Evolutionary conservation across 2,329 filamentous ascomycete genomes (phyloP).

Genomic region (Pseudomassariella vexata): DNA sequence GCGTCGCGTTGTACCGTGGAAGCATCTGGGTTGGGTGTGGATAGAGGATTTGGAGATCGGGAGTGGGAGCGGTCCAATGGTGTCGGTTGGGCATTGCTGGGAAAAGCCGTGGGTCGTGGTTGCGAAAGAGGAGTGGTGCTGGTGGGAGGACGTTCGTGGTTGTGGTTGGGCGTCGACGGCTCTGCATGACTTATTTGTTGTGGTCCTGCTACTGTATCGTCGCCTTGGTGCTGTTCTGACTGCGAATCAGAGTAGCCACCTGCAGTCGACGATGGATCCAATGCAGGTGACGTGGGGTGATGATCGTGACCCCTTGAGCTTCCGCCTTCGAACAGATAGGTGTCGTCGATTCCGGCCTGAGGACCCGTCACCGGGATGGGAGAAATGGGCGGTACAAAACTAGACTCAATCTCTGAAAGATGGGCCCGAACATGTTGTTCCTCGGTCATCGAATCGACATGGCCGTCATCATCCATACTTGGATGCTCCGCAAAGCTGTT

Average conservation of each 20-base stretch:
- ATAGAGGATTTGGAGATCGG: slow-evolving; percentile 2
- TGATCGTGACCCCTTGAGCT: slow-evolving; percentile 23
- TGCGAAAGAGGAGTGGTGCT: slow-evolving; percentile 9
- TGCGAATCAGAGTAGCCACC: too few species aligned
- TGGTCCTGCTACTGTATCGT: too few species aligned
- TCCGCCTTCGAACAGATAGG: slow-evolving; percentile 52
- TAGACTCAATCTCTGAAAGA: slow-evolving; percentile 60
- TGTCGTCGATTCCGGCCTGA: slow-evolving; percentile 48
- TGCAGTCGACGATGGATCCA: slow-evolving; percentile 3
- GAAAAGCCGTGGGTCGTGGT: slow-evolving; percentile 1
- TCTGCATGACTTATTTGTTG: too few species aligned
- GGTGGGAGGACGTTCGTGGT: slow-evolving; percentile 2
- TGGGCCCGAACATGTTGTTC: slow-evolving; percentile 47
- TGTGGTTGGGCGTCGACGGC: slow-evolving; percentile 5
- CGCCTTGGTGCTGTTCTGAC: too few species aligned
- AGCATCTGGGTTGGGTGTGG: slow-evolving; percentile 8
- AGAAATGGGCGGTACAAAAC: slow-evolving; percentile 54
- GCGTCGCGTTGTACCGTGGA: slow-evolving; percentile 6
- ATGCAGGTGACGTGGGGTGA: slow-evolving; percentile 6
- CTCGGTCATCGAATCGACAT: slow-evolving; percentile 46
- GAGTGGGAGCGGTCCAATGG: too few species aligned
- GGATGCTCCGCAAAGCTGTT: slow-evolving; percentile 24
- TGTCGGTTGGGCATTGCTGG: slow-evolving; percentile 4
- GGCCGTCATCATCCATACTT: slow-evolving; percentile 23
- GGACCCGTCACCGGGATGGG: slow-evolving; percentile 42